A percentile compares a stretch with the other conserved stretches of the same genome.
Evolutionary conservation across 371 early-diverging fungal genomes (phyloP).

Genomic region (Rozella allomycis): DNA sequence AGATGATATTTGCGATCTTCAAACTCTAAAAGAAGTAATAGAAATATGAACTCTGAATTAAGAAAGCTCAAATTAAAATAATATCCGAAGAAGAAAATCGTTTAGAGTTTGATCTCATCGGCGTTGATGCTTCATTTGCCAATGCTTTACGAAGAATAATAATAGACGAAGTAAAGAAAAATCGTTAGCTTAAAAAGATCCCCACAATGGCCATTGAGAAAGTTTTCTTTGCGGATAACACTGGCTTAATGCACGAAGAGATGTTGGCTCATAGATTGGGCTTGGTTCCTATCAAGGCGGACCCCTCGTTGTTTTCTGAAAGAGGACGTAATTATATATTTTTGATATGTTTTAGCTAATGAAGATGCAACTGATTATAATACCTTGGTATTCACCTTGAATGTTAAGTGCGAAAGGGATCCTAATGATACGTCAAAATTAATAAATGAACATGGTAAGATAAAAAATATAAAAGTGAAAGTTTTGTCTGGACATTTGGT

Average conservation of each 20-base stretch:
- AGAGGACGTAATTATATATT: too few relatives aligned
- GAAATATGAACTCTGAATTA: too few relatives aligned
- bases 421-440: too few relatives aligned
- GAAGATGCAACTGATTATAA: constrained; percentile 67
- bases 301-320: constrained; percentile 53
- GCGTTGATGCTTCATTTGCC: constrained; percentile 79
- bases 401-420: constrained; percentile 49
- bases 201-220: constrained; percentile 64
- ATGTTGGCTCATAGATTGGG: constrained; percentile 93
- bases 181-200: constrained; percentile 4
- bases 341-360: constrained; percentile 6
- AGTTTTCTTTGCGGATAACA: constrained; percentile 85
- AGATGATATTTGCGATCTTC: too few relatives aligned
- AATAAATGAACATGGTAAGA: too few relatives aligned
- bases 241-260: constrained; percentile 89
- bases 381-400: constrained; percentile 77
- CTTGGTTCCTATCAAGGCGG: constrained; percentile 77
- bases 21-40: too few relatives aligned
- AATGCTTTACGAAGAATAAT: constrained; percentile 89
- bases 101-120: constrained; percentile 91
- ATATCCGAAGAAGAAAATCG: too few relatives aligned
- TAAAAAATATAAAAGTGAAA: constrained; percentile 5
- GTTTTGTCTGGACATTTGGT: constrained; percentile 58
- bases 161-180: constrained; percentile 79
- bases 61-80: too few relatives aligned